phyloP scores from a whole-genome alignment of 139 green algal genomes.

The Haematococcus lacustris region DNA sequence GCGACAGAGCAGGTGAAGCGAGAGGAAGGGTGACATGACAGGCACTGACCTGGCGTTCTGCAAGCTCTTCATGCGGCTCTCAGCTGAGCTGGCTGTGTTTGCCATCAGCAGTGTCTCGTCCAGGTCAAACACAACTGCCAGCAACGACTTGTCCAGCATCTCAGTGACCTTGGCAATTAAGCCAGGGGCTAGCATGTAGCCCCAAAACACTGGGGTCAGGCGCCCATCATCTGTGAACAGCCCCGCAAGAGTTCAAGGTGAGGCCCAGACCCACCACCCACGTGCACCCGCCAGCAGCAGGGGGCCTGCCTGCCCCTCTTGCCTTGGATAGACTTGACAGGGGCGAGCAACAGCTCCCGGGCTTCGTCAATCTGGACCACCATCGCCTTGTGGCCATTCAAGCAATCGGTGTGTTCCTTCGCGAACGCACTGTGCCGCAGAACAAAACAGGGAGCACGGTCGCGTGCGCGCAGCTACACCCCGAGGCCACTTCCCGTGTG shows the following conservation, averaged over 20 bases:
- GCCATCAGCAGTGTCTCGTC: conserved; percentile 81
- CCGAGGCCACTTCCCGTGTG: too few relatives aligned
- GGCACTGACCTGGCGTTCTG: conserved; percentile 6
- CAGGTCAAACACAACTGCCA: conserved; percentile 78
- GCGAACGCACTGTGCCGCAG: conserved; percentile 10
- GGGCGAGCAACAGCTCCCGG: conserved; percentile 33
- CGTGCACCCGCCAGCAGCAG: neutral
- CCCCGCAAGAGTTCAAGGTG: neutral
- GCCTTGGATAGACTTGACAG: conserved; percentile 33
- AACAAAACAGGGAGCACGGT: too few relatives aligned
- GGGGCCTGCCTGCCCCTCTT: neutral
- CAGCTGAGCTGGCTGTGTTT: conserved; percentile 37
- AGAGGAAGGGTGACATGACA: too few relatives aligned
- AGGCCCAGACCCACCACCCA: neutral
- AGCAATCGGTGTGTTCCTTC: conserved; percentile 18
- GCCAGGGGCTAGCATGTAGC: conserved; percentile 40
- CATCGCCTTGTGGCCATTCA: conserved; percentile 14
- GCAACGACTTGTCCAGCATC: conserved; percentile 45
- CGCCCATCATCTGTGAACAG: conserved; percentile 29
- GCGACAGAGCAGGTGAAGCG: too few relatives aligned
- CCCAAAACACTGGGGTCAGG: conserved; percentile 43
- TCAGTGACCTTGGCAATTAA: conserved; percentile 23
- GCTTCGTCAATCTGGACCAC: conserved; percentile 25
- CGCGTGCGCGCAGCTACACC: too few relatives aligned
- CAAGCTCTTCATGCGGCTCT: conserved; percentile 7